Evolutionary conservation across 441 rosid species (phyloP).

Genomic region (Capsella rubella): DNA sequence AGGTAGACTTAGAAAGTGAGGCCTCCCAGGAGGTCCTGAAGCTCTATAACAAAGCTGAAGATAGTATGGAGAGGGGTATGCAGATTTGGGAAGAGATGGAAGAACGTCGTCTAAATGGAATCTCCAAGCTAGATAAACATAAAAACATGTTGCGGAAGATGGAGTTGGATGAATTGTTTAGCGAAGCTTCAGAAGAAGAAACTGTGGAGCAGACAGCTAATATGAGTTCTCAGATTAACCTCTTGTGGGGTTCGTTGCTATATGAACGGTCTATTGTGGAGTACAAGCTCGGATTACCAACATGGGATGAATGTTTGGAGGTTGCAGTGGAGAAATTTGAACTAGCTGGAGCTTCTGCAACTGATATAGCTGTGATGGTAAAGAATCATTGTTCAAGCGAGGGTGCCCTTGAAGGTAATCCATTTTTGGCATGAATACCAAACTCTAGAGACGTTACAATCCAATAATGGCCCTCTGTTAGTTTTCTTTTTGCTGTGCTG

Average conservation of each 20-base stretch:
- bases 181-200: constrained; percentile 67
- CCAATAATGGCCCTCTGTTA: background rate
- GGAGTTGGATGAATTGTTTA: constrained; percentile 65
- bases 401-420: constrained; percentile 80
- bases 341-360: constrained; percentile 94
- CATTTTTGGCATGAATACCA: background rate
- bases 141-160: constrained; percentile 65
- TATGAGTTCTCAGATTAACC: constrained; percentile 88
- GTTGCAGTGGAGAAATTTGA: constrained; percentile 95
- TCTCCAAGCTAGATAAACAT: constrained; percentile 64
- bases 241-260: constrained; percentile 92
- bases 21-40: constrained; percentile 75
- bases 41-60: constrained; percentile 92
- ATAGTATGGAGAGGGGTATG: constrained; percentile 90
- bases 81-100: constrained; percentile 93
- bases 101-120: constrained; percentile 71
- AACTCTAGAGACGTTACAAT: background rate
- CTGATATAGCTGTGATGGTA: constrained; percentile 90
- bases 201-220: constrained; percentile 76
- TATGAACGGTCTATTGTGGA: constrained; percentile 93
- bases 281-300: constrained; percentile 79
- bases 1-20: constrained; percentile 65
- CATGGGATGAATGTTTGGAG: constrained; percentile 97
- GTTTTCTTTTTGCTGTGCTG: background rate
- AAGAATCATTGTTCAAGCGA: constrained; percentile 92